Evolutionary conservation across 148 eudicot genomes (phyloP).

Genomic region (Chenopodium berlandieri): DNA sequence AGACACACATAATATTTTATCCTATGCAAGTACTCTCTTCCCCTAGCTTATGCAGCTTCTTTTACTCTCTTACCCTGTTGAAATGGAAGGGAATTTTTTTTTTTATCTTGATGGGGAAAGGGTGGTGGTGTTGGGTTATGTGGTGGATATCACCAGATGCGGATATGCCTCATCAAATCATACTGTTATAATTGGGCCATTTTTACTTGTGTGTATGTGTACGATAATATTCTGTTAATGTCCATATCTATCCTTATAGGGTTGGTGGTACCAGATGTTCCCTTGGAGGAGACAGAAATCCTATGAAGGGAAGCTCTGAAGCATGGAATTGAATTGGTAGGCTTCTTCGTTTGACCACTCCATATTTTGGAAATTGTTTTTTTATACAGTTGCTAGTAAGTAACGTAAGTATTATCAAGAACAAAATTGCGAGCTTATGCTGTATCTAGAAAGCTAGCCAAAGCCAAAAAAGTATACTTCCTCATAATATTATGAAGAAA

Average conservation of each 20-base stretch:
- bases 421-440: neutral
- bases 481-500: neutral
- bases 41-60: neutral
- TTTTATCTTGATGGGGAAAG: too few relatives aligned
- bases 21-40: too few relatives aligned
- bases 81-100: neutral
- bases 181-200: too few relatives aligned
- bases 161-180: too few relatives aligned
- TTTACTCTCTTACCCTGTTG: neutral
- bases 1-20: too few relatives aligned
- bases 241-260: slow-evolving; percentile 44
- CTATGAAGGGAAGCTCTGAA: slow-evolving; percentile 75
- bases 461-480: neutral
- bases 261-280: slow-evolving; percentile 94
- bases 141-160: too few relatives aligned
- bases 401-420: neutral
- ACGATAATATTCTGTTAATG: neutral
- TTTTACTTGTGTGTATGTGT: neutral
- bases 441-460: neutral
- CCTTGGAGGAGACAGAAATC: slow-evolving; percentile 81
- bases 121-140: too few relatives aligned
- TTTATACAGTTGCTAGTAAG: neutral
- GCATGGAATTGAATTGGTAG: slow-evolving; percentile 78
- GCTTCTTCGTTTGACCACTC: slow-evolving; percentile 7
- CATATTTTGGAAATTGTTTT: neutral